Conservation (phyloP, 352 stramenopile species). For the Phytophthora cryptogea region DNA sequence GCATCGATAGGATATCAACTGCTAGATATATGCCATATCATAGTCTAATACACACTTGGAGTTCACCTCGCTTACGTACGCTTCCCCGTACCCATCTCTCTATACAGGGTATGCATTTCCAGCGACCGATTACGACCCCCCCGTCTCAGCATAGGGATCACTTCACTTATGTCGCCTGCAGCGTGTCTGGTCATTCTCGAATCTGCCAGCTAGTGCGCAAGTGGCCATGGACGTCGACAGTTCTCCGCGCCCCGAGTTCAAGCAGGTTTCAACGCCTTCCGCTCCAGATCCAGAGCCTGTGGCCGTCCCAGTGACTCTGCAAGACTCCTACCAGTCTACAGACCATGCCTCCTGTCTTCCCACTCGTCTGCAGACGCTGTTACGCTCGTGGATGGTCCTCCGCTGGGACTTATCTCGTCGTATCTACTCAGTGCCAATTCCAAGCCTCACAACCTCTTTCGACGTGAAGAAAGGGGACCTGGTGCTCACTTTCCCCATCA, state of each 20-base stretch:
- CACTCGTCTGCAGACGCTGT: slow-evolving; percentile 9
- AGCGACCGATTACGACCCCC: background rate
- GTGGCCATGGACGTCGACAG: background rate
- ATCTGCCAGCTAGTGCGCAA: background rate
- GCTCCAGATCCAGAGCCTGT: slow-evolving; percentile 8
- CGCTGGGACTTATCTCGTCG: slow-evolving; percentile 25
- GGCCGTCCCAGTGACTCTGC: background rate
- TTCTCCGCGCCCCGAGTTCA: slow-evolving; percentile 3
- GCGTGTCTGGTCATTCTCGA: background rate
- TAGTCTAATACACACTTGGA: too few species aligned
- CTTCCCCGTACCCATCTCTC: background rate
- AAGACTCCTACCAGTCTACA: slow-evolving; percentile 8
- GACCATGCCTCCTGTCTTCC: slow-evolving; percentile 5
- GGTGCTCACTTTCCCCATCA: slow-evolving; percentile 29
- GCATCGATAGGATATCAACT: too few species aligned
- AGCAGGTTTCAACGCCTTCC: slow-evolving; percentile 5
- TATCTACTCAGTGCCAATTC: slow-evolving; percentile 31
- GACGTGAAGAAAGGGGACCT: slow-evolving; percentile 45
- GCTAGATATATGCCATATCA: too few species aligned
- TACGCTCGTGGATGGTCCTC: slow-evolving; percentile 24
- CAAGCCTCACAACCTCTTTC: slow-evolving; percentile 27
- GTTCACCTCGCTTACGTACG: too few species aligned
- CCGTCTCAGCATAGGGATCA: background rate
- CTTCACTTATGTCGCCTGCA: background rate
- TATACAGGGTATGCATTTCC: background rate